Conservation (phyloP, 345 rosid species). For the Ceriops decandra region DNA sequence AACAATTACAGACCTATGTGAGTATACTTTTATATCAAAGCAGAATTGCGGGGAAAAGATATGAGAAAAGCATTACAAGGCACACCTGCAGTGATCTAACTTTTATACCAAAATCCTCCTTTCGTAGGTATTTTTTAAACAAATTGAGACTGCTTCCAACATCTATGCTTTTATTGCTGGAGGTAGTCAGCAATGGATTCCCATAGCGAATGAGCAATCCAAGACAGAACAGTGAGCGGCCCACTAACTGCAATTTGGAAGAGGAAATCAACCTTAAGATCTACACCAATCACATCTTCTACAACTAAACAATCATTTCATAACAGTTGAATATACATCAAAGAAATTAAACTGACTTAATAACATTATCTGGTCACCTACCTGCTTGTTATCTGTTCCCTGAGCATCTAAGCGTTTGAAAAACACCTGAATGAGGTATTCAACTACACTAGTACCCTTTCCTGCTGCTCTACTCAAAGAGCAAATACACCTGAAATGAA, state of each 20-base stretch:
- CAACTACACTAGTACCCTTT: constrained; percentile 62
- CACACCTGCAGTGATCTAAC: constrained; percentile 93
- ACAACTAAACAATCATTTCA: not conserved
- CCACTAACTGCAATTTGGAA: constrained; percentile 54
- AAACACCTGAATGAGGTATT: constrained; percentile 84
- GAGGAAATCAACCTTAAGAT: not conserved
- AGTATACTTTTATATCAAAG: constrained; percentile 12
- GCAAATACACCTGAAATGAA: constrained; percentile 72
- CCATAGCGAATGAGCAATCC: constrained; percentile 98
- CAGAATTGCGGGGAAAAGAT: not conserved
- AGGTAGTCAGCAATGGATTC: constrained; percentile 54
- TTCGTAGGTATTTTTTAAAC: constrained; percentile 71
- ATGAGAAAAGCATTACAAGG: constrained; percentile 4
- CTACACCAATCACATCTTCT: not conserved
- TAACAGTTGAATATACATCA: not conserved
- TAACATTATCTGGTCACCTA: constrained; percentile 28
- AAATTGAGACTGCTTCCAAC: constrained; percentile 55
- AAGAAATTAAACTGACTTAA: not conserved
- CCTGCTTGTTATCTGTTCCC: constrained; percentile 78
- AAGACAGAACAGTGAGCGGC: constrained; percentile 91
- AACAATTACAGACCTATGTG: constrained; percentile 24
- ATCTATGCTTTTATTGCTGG: constrained; percentile 49
- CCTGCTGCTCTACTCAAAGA: constrained; percentile 78
- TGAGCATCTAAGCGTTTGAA: constrained; percentile 76
- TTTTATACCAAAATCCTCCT: constrained; percentile 75